Percentiles rank a stretch among this genome's conserved stretches.
Evolutionary conservation across 73 alveolate species (phyloP).

Genomic region (Symbiodinium natans): DNA sequence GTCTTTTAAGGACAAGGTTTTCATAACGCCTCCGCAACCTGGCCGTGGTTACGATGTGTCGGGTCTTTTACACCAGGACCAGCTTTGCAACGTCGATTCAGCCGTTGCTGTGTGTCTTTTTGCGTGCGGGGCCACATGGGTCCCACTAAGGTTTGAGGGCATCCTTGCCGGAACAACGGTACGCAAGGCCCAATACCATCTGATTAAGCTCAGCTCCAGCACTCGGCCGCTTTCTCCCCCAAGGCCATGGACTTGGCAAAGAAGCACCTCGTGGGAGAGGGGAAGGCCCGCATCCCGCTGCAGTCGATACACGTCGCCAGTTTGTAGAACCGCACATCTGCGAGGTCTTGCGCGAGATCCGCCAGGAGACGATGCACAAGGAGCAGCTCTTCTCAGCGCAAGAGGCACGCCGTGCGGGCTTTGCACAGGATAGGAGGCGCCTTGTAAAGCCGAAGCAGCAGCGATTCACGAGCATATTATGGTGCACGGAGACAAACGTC

Average conservation of each 20-base stretch:
- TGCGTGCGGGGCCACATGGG: too few species aligned
- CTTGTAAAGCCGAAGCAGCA: too few species aligned
- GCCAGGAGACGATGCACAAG: constrained; percentile 44
- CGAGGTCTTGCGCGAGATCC: constrained; percentile 44
- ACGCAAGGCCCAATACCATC: constrained; percentile 20
- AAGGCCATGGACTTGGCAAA: constrained; percentile 76
- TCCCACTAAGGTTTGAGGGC: constrained; percentile 55
- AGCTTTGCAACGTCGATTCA: too few species aligned
- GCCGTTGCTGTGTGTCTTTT: too few species aligned
- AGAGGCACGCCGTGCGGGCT: constrained; percentile 19
- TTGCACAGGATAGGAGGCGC: background rate
- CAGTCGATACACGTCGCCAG: too few species aligned
- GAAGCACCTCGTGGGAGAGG: constrained; percentile 54
- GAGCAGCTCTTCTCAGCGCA: constrained; percentile 30
- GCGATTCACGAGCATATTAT: too few species aligned
- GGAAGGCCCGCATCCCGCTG: background rate
- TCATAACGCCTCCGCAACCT: constrained; percentile 78
- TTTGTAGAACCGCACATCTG: background rate
- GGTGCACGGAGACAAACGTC: too few species aligned
- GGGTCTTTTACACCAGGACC: too few species aligned
- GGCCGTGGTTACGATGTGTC: too few species aligned
- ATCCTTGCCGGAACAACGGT: constrained; percentile 86
- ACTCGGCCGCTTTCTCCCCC: background rate
- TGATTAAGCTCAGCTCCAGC: background rate
- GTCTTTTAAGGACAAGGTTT: constrained; percentile 18